Evolutionary conservation across 352 stramenopile species (phyloP), one percentile per base, ranked within the genome.

Genomic region (Globisporangium polare): DNA sequence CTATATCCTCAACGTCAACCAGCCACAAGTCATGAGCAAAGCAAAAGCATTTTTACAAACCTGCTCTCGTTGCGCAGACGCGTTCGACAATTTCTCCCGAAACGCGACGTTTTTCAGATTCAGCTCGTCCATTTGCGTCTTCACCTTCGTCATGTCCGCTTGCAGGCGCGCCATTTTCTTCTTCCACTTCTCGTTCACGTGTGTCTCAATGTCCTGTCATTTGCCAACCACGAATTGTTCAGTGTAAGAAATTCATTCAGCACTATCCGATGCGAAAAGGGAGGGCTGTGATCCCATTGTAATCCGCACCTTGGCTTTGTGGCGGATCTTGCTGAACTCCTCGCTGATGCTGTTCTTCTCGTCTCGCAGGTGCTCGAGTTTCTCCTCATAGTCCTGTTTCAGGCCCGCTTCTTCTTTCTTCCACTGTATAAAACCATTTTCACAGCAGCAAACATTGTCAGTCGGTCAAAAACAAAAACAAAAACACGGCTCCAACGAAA

Each of bases 161-260:
- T 89, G 79, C 27, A 89, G 75, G 45, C 88, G 90, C 3, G 66
- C 68, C 7, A 95, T 58, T 50, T 89, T 89, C 27, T 83, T 80
- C 56, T 92, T 81, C 86, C 86, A 94, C 42, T 88, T 84, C 2
- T 92, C 79, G 10, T 83, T 80, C 22, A 90, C 74, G 45, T 88
- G 77, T 31, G 83, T 65, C 46, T 86, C 75, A 4, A 86, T 69
- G 50, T 92, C 83, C 63, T 89, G 37, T 3, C 39, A n/a, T 60
- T 20, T 42, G 0, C 12, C 13, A 17, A 50, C 42, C 2, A 53
- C n/a, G 1, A 53, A 24, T 12, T 22, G 26, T 15, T 24, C 24
- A 53, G 10, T 31, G 15, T 31, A 5, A 31, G n/a, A 24, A 31
- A 33, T 33, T 10, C 26, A n/a, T n/a, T 29, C 20, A 51, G 12